A percentile compares a stretch with the other conserved stretches of the same genome.
These are phyloP conservation scores for Xylogone sp. DNA, from an alignment of 2,329 filamentous ascomycete genomes.

Conservation along the genomic window DNA sequence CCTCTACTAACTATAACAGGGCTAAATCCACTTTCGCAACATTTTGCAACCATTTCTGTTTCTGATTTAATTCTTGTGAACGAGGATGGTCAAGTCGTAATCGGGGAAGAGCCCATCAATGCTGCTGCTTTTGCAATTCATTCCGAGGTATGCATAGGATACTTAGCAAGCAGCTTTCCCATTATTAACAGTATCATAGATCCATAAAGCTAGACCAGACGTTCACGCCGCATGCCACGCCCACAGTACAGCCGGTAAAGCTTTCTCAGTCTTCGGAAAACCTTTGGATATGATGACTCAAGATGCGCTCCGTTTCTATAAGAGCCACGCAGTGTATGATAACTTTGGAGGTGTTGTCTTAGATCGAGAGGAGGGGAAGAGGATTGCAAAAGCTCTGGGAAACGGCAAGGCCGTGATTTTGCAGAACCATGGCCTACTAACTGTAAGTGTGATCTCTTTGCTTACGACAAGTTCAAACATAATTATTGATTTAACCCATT, in stretches of 20 bases:
- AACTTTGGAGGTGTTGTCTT: slow-evolving; percentile 50
- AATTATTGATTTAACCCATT: too few species aligned
- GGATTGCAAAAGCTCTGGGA: slow-evolving; percentile 43
- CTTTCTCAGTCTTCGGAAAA: slow-evolving; percentile 56
- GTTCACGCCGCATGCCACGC: slow-evolving; percentile 53
- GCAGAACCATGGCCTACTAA: slow-evolving; percentile 50
- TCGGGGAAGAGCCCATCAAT: slow-evolving; percentile 51
- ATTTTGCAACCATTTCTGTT: slow-evolving; percentile 57
- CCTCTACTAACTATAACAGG: too few species aligned
- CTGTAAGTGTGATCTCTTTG: too few species aligned
- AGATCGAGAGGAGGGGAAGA: slow-evolving; percentile 43
- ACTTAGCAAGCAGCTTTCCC: too few species aligned
- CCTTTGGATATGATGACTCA: slow-evolving; percentile 43
- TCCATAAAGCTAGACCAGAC: slow-evolving; percentile 55
- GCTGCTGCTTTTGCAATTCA: slow-evolving; percentile 44
- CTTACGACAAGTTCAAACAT: too few species aligned
- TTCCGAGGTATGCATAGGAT: slow-evolving; percentile 32
- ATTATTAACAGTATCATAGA: slow-evolving; percentile 20
- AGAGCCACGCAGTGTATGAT: slow-evolving; percentile 32
- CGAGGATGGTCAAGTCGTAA: slow-evolving; percentile 56
- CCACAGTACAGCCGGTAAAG: slow-evolving; percentile 52
- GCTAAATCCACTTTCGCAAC: slow-evolving; percentile 62
- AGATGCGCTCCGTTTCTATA: slow-evolving; percentile 50
- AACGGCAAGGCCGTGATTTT: slow-evolving; percentile 45
- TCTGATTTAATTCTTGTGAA: slow-evolving; percentile 64